These are phyloP conservation scores for Skeletonema costatum DNA, from an alignment of 108 stramenopile genomes.

Conservation along the genomic window DNA sequence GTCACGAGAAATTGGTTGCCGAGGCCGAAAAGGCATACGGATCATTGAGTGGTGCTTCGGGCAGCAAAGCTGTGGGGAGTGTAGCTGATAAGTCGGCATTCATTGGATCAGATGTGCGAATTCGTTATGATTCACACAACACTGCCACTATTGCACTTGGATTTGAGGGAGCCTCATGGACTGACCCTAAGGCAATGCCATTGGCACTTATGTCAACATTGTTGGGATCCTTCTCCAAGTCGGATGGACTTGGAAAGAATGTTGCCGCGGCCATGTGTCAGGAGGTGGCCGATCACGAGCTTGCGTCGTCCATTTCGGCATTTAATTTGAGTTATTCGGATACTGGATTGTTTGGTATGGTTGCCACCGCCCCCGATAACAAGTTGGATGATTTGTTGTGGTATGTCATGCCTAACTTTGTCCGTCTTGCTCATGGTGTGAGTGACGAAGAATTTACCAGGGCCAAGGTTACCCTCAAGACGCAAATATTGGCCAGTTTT, in stretches of 20 bases:
- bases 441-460: conserved; percentile 92
- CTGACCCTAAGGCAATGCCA: conserved; percentile 94
- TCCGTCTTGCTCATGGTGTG: conserved; percentile 89
- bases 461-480: conserved; percentile 96
- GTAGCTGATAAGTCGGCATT: conserved; percentile 90
- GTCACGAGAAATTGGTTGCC: conserved; percentile 88
- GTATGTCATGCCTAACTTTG: conserved; percentile 92
- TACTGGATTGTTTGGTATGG: conserved; percentile 97
- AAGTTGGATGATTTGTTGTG: conserved; percentile 91
- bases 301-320: conserved; percentile 89
- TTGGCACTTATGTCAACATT: conserved; percentile 96
- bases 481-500: conserved; percentile 57
- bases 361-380: conserved; percentile 93
- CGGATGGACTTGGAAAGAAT: conserved; percentile 87
- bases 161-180: conserved; percentile 96
- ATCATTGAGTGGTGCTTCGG: conserved; percentile 51
- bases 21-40: conserved; percentile 89
- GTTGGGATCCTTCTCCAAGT: conserved; percentile 93
- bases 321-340: conserved; percentile 99
- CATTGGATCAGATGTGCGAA: conserved; percentile 92
- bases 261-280: conserved; percentile 90
- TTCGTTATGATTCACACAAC: conserved; percentile 86
- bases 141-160: conserved; percentile 95
- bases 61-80: conserved; percentile 48
- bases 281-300: conserved; percentile 87